A percentile compares a stretch with the other conserved stretches of the same genome.
phyloP scores from a whole-genome alignment of 2,329 filamentous ascomycete genomes.

The Juglanconis sp. region DNA sequence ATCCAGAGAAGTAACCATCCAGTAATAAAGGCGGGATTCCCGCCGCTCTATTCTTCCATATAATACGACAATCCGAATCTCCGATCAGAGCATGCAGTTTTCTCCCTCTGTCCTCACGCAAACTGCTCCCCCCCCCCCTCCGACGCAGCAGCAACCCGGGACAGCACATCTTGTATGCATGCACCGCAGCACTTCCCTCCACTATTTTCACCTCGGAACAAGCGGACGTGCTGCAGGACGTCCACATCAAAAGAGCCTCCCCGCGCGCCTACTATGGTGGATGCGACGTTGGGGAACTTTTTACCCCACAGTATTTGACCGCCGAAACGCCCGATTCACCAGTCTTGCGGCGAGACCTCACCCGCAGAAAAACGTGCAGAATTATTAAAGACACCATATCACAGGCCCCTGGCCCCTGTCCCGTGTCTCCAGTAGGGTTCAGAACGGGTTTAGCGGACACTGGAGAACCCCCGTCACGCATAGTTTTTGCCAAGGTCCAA shows the following conservation, averaged over 20 bases:
- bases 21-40: too few species aligned
- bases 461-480: conserved; percentile 12
- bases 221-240: too few species aligned
- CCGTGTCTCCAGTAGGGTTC: background rate
- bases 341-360: background rate
- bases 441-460: background rate
- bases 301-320: conserved; percentile 21
- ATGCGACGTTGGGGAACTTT: background rate
- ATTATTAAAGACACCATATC: background rate
- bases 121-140: too few species aligned
- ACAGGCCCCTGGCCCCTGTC: conserved; percentile 1
- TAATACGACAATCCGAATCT: too few species aligned
- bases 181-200: too few species aligned
- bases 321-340: conserved; percentile 12
- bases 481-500: conserved; percentile 4
- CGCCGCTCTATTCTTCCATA: too few species aligned
- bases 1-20: too few species aligned
- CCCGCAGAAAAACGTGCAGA: background rate
- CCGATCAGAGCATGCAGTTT: too few species aligned
- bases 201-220: too few species aligned
- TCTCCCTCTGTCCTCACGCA: too few species aligned
- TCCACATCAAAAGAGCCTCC: background rate
- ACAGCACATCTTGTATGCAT: too few species aligned
- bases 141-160: too few species aligned
- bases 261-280: background rate